Conservation (phyloP, 139 green algal species). For the Coccomyxa sp. region DNA sequence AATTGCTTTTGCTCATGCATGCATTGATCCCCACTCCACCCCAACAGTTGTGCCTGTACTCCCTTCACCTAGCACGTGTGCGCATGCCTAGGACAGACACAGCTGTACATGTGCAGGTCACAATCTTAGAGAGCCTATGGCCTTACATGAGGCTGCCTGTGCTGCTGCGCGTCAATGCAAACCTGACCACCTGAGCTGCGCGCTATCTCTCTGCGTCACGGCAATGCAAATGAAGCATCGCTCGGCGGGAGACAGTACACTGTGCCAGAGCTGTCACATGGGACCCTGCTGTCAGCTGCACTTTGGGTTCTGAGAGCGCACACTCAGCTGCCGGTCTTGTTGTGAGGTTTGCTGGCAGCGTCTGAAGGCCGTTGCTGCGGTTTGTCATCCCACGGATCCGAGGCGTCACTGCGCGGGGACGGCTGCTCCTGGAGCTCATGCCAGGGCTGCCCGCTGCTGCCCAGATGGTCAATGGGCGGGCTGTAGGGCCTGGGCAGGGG, state of each 20-base stretch:
- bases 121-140: no score
- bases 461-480: no score
- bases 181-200: background rate
- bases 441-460: background rate
- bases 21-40: no score
- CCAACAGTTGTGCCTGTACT: no score
- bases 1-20: no score
- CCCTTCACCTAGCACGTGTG: no score
- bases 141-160: no score
- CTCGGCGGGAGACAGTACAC: no score
- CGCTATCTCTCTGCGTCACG: background rate
- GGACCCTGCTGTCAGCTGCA: background rate
- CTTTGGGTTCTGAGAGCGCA: background rate
- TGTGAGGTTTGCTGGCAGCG: background rate
- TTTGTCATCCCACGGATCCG: background rate
- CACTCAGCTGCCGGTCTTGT: background rate
- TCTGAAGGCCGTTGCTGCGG: background rate
- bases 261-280: background rate
- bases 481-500: no score
- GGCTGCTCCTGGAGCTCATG: background rate
- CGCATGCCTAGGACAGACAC: no score
- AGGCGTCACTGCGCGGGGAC: background rate
- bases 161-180: no score
- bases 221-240: background rate
- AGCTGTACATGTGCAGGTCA: no score